Evolutionary conservation across 2,329 filamentous ascomycete genomes (phyloP).

Genomic region (Chrysoporthe deuterocubensis): DNA sequence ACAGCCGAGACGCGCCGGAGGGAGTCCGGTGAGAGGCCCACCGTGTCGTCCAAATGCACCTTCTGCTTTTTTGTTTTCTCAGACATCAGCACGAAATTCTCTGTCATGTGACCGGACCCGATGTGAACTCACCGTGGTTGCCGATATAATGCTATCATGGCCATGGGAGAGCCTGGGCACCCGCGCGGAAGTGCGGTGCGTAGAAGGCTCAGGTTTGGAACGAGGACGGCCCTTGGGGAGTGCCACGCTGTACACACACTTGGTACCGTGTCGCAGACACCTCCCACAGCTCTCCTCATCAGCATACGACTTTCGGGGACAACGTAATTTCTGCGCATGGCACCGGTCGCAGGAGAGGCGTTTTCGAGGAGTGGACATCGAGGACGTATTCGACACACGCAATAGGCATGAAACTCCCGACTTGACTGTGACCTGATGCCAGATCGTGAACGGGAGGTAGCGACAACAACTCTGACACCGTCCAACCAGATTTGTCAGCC

Average conservation of each 20-base stretch:
- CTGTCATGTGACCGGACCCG: background rate
- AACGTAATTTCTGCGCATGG: conserved; percentile 9
- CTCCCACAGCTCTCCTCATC: background rate
- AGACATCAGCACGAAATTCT: background rate
- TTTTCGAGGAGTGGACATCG: background rate
- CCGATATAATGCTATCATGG: background rate
- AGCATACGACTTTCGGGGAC: background rate
- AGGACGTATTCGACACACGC: background rate
- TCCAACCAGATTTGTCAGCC: no score
- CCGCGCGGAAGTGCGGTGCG: background rate
- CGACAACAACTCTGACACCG: no score
- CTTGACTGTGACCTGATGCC: no score
- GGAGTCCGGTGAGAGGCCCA: background rate
- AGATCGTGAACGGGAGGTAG: no score
- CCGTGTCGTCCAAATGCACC: background rate
- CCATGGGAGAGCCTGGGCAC: background rate
- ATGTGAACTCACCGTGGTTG: background rate
- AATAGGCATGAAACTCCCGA: background rate
- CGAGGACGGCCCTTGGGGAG: background rate
- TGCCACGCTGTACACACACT: conserved; percentile 4
- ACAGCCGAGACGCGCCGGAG: background rate
- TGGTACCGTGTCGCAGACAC: background rate
- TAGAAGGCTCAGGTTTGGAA: background rate
- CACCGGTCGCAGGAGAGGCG: conserved; percentile 7
- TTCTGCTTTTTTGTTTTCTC: background rate